Base-by-base conservation (phyloP, 495 filamentous ascomycete species). In the Lentithecium fluviatile region DNA sequence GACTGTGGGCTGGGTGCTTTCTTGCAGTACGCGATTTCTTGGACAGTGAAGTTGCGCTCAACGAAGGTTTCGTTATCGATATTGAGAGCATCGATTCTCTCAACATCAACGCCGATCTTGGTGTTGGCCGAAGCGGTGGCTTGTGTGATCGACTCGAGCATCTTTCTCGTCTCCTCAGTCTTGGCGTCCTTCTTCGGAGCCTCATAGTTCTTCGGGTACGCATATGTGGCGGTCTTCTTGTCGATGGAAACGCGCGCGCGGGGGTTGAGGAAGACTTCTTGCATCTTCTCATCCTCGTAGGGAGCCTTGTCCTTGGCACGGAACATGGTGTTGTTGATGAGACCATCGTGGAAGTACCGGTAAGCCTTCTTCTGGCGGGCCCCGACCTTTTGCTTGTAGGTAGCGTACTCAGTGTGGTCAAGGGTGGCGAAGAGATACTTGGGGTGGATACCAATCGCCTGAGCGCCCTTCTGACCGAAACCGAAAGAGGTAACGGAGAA, bases 401-500 rank as follows among this genome's bases (percentile, higher is more conserved):
- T 78, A 45, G 85, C 73, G 75, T 88, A 97, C 48, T 91, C 87
- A 25, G 87, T 78, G 75, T 89, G 82, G 74, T 97, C 91, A 32
- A 99, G 88, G n/a, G 88, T 85, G 26, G 95, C 94, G 71, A 86
- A 99, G 55, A 99, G 85, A 73, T 97, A 99, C 74, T 87, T 91
- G 56, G 94, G 89, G 73, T 97, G 93, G 52, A 99, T 88, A 76
- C 93, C 95, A 71, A 99, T 91, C 45, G 88, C 92, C 77, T 97
- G 95, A 49, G 94, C 91, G 69, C 94, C 94, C 83, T 97, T 97
- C 76, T 99, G 94, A 59, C 94, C 94, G 79, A 99, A 99, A 75
- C 94, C 94, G 76, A 99, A 99, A 1, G 94, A 99, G 13, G 95
- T 99, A 54, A 99, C 88, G 0, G 90, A 95, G 83, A 99, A 97